phyloP scores from a whole-genome alignment of 2,329 filamentous ascomycete genomes.

The Sporothrix euskadiensis region DNA sequence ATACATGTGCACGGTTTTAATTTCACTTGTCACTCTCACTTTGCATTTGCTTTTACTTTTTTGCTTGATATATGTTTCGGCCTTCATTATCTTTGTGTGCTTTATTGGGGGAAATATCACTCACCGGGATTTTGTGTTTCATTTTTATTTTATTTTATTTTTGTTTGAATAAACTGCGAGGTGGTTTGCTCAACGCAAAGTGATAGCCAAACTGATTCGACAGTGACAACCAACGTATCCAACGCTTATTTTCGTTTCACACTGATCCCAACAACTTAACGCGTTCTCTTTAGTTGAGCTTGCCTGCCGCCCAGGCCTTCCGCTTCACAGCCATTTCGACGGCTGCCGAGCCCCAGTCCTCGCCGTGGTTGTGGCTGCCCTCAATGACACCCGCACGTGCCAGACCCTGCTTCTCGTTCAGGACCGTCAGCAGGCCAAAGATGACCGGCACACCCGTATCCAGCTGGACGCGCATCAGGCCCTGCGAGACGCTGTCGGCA shows the following conservation, averaged over 20 bases:
- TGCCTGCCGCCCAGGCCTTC: slow-evolving; percentile 76
- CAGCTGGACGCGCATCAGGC: slow-evolving; percentile 90
- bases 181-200: neutral
- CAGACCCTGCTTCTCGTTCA: slow-evolving; percentile 84
- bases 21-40: neutral
- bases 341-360: slow-evolving; percentile 92
- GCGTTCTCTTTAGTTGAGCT: slow-evolving; percentile 42
- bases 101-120: too few species aligned
- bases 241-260: slow-evolving; percentile 11
- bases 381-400: slow-evolving; percentile 74
- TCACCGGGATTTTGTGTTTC: too few species aligned
- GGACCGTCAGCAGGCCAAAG: slow-evolving; percentile 86
- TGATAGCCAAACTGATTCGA: neutral
- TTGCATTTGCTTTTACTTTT: neutral
- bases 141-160: neutral
- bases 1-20: slow-evolving; percentile 3
- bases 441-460: slow-evolving; percentile 87
- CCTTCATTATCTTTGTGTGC: slow-evolving; percentile 18
- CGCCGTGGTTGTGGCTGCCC: slow-evolving; percentile 84
- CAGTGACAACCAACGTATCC: neutral
- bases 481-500: slow-evolving; percentile 83
- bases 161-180: neutral
- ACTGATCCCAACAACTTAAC: neutral
- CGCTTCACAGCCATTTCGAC: slow-evolving; percentile 92
- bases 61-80: neutral